These are phyloP conservation scores for Mortierella claussenii DNA, from an alignment of 192 early-diverging fungal genomes.

Conservation along the genomic window DNA sequence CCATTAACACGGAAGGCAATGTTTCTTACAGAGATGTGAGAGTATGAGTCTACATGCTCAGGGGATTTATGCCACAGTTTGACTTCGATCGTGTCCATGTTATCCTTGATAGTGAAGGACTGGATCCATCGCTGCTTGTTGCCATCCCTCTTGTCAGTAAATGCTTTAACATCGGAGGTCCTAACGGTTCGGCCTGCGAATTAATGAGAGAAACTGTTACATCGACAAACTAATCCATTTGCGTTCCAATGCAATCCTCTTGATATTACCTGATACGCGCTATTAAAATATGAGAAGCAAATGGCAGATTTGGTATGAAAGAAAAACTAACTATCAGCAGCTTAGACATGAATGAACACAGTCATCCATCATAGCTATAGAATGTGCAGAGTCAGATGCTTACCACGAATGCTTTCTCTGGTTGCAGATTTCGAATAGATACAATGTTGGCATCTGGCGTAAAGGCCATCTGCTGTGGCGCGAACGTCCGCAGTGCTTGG, in stretches of 20 bases:
- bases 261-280: conserved; percentile 28
- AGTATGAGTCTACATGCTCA: conserved; percentile 21
- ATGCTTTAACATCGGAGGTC: conserved; percentile 18
- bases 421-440: conserved; percentile 21
- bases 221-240: neutral
- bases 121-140: conserved; percentile 23
- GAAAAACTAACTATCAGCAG: neutral
- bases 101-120: conserved; percentile 46
- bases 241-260: neutral
- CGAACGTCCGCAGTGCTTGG: conserved; percentile 32
- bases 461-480: conserved; percentile 10
- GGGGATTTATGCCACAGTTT: conserved; percentile 42
- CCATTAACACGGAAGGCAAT: too few relatives aligned
- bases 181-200: conserved; percentile 27
- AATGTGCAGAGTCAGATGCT: neutral
- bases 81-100: conserved; percentile 33
- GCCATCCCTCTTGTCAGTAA: conserved; percentile 18
- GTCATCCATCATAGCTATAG: neutral
- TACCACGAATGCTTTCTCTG: conserved; percentile 27
- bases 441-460: conserved; percentile 32
- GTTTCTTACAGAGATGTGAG: conserved; percentile 31
- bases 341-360: neutral
- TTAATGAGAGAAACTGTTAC: neutral
- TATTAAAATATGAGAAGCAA: neutral
- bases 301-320: too few relatives aligned